Percentiles rank a stretch among this genome's conserved stretches.
Evolutionary conservation across 2,329 filamentous ascomycete species (phyloP).

Genomic region (Xylariales sp.): DNA sequence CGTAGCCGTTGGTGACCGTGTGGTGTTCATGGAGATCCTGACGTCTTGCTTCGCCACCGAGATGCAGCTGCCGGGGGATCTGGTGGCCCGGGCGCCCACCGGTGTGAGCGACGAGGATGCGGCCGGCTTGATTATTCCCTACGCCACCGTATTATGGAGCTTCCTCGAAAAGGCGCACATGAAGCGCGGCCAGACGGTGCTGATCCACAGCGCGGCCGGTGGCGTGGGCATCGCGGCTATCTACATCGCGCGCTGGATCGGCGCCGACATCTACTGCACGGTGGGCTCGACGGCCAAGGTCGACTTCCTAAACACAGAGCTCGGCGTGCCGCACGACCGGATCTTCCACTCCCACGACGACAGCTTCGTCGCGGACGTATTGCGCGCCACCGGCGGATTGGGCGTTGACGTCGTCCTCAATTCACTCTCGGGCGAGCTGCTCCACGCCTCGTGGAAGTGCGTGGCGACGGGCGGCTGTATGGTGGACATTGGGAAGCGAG

Average conservation of each 20-base stretch:
- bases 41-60: not conserved
- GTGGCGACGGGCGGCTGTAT: slow-evolving; percentile 25
- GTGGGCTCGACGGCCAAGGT: slow-evolving; percentile 20
- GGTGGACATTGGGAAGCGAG: slow-evolving; percentile 24
- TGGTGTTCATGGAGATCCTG: not conserved
- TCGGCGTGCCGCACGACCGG: slow-evolving; percentile 18
- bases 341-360: slow-evolving; percentile 20
- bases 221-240: slow-evolving; percentile 11
- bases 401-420: slow-evolving; percentile 6
- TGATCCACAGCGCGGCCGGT: slow-evolving; percentile 13
- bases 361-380: slow-evolving; percentile 17
- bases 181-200: slow-evolving; percentile 4
- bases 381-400: slow-evolving; percentile 9
- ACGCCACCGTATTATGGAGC: slow-evolving; percentile 2
- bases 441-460: slow-evolving; percentile 23
- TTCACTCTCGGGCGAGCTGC: slow-evolving; percentile 6
- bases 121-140: slow-evolving; percentile 1
- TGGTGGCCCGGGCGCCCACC: not conserved
- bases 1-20: slow-evolving; percentile 3
- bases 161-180: slow-evolving; percentile 1
- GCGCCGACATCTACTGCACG: slow-evolving; percentile 20
- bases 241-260: slow-evolving; percentile 1
- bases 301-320: slow-evolving; percentile 16
- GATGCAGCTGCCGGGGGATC: not conserved
- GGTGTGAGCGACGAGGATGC: slow-evolving; percentile 1